Evolutionary conservation across 2,329 filamentous ascomycete genomes (phyloP).

Genomic region (Aspergillus ibericus): DNA sequence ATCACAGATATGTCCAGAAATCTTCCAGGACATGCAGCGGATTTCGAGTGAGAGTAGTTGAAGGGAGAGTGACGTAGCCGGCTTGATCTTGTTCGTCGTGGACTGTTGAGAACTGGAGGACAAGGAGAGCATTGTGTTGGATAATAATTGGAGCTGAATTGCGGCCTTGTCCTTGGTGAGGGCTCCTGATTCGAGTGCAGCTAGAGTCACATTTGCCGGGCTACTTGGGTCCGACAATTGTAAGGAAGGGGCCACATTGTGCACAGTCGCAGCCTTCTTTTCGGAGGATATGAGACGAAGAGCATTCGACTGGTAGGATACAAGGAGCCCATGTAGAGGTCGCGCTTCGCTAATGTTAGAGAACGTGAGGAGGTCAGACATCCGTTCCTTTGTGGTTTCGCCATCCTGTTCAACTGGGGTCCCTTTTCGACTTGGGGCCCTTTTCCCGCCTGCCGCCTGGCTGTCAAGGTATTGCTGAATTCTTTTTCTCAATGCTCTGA

Average conservation of each 20-base stretch:
- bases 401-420: constrained; percentile 24
- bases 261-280: constrained; percentile 31
- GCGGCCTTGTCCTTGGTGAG: constrained; percentile 43
- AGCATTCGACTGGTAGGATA: constrained; percentile 43
- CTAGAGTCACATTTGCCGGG: constrained; percentile 41
- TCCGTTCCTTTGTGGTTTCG: constrained; percentile 34
- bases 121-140: constrained; percentile 42
- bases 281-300: constrained; percentile 40
- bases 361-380: constrained; percentile 41
- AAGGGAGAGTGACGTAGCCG: constrained; percentile 35
- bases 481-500: constrained; percentile 41
- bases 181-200: constrained; percentile 37
- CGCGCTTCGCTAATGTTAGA: constrained; percentile 28
- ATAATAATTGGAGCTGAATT: constrained; percentile 46
- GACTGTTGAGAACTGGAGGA: constrained; percentile 24
- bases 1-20: constrained; percentile 44
- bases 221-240: constrained; percentile 37
- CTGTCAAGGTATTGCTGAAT: constrained; percentile 34
- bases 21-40: constrained; percentile 43
- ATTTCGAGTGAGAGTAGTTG: constrained; percentile 46
- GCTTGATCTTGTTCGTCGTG: constrained; percentile 25
- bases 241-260: constrained; percentile 34
- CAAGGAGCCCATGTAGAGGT: constrained; percentile 33
- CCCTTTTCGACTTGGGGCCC: constrained; percentile 10
- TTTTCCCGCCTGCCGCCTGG: constrained; percentile 19